These are phyloP conservation scores for Pochonia chlamydosporia DNA, from an alignment of 2,329 filamentous ascomycete genomes.

Conservation along the genomic window DNA sequence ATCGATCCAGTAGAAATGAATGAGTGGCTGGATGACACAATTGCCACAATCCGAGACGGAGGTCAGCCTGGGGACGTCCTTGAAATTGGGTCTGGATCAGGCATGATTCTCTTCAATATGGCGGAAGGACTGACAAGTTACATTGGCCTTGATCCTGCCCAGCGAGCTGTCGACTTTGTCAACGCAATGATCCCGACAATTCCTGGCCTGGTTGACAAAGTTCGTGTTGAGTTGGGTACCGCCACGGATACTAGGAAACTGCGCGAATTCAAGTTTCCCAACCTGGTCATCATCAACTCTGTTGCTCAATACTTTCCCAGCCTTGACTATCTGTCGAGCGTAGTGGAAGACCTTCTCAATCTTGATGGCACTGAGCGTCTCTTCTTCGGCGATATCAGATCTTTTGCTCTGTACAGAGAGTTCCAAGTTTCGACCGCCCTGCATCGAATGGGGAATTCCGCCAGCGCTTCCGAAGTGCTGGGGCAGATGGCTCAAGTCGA, in stretches of 20 bases:
- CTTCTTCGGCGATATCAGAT: constrained; percentile 18
- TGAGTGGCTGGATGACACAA: constrained; percentile 7
- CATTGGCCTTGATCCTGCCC: constrained; percentile 21
- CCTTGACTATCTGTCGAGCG: constrained; percentile 15
- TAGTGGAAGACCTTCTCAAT: constrained; percentile 9
- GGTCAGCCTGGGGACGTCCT: constrained; percentile 14
- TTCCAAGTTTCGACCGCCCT: constrained; percentile 11
- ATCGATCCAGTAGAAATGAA: constrained; percentile 2
- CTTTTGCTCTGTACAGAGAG: constrained; percentile 10
- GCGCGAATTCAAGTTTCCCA: neutral
- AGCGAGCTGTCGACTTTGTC: constrained; percentile 15
- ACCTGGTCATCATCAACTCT: constrained; percentile 20
- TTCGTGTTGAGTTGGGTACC: constrained; percentile 13
- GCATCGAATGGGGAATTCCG: neutral
- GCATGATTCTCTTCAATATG: constrained; percentile 27
- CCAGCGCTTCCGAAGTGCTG: constrained; percentile 4
- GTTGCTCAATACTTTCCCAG: constrained; percentile 23
- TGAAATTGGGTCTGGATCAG: constrained; percentile 23
- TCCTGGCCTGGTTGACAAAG: constrained; percentile 10
- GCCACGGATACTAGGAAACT: constrained; percentile 14
- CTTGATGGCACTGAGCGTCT: constrained; percentile 4
- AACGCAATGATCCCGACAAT: constrained; percentile 8
- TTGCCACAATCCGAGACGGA: neutral
- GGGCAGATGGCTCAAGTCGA: constrained; percentile 9
- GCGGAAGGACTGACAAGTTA: constrained; percentile 14